These are phyloP conservation scores for Tetrahymena malaccensis DNA, from an alignment of 73 alveolate genomes.

Conservation along the genomic window DNA sequence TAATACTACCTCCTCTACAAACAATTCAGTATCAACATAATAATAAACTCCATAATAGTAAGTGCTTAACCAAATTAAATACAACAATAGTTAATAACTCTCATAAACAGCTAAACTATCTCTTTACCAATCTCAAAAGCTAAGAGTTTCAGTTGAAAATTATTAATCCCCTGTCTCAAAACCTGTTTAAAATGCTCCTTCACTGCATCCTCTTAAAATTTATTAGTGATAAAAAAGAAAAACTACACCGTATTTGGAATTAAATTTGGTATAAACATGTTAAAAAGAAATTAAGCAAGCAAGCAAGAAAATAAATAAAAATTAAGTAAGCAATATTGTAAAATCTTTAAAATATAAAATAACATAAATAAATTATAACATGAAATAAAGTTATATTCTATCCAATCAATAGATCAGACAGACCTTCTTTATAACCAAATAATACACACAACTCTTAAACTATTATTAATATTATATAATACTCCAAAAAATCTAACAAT, in stretches of 20 bases:
- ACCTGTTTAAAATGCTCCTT: neutral
- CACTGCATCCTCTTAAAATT: neutral
- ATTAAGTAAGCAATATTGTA: too few relatives aligned
- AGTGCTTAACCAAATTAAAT: neutral
- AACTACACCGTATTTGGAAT: neutral
- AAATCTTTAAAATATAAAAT: too few relatives aligned
- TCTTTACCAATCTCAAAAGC: neutral
- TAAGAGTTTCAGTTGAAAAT: neutral
- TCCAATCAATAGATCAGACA: too few relatives aligned
- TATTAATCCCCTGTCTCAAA: neutral
- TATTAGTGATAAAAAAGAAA: neutral
- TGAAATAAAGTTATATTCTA: too few relatives aligned
- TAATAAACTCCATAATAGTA: neutral
- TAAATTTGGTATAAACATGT: neutral
- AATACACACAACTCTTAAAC: neutral
- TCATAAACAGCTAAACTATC: neutral
- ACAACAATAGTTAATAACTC: neutral
- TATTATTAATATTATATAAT: too few relatives aligned
- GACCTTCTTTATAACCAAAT: neutral
- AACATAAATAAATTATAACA: too few relatives aligned
- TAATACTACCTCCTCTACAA: neutral
- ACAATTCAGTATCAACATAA: neutral
- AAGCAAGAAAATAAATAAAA: too few relatives aligned
- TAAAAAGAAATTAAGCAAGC: too few relatives aligned
- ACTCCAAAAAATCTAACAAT: neutral